Base-by-base conservation (phyloP, 352 stramenopile species). In the Phytopythium oedochilum region DNA sequence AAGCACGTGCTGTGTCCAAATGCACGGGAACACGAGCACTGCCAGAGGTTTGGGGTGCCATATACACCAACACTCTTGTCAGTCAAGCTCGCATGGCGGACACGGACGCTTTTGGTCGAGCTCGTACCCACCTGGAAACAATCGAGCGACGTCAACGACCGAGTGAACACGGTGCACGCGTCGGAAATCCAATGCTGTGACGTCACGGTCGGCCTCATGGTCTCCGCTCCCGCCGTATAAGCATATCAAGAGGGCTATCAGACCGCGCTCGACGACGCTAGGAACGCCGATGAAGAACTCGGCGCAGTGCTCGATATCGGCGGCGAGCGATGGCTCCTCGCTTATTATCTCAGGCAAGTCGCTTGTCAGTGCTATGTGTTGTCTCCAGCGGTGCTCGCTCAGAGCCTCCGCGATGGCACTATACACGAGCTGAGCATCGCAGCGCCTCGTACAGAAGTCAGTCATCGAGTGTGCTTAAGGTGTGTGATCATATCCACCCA, bases 1-100 rank as follows among this genome's bases (percentile, higher is more conserved):
- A 11, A 89, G 66, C 9, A 89, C 74, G 14, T 61, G 72, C 28
- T 83, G 78, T 9, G 57, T 31, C 78, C 78, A 89, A 18, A 85
- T 59, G 28, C 71, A 82, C n/a, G 78, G 76, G 43, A 85, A 87
- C 2, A 88, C 42, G 15, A 89, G 57, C 39, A 83, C 78, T 89
- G 52, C 32, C 28, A 22, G 63, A 43, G 31, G 22, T 51, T 2
- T 8, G 7, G 57, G n/a, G n/a, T n/a, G n/a, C n/a, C n/a, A n/a
- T n/a, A n/a, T n/a, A n/a, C n/a, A n/a, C n/a, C n/a, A n/a, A n/a
- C n/a, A n/a, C n/a, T n/a, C n/a, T n/a, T n/a, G n/a, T n/a, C n/a
- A n/a, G n/a, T n/a, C n/a, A n/a, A n/a, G n/a, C n/a, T n/a, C n/a
- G n/a, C n/a, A n/a, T n/a, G n/a, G n/a, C n/a, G 20, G 26, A 39